Evolutionary conservation across 495 filamentous ascomycete species (phyloP), one percentile per base, ranked within the genome.

Genomic region (Coniosporium apollinis): DNA sequence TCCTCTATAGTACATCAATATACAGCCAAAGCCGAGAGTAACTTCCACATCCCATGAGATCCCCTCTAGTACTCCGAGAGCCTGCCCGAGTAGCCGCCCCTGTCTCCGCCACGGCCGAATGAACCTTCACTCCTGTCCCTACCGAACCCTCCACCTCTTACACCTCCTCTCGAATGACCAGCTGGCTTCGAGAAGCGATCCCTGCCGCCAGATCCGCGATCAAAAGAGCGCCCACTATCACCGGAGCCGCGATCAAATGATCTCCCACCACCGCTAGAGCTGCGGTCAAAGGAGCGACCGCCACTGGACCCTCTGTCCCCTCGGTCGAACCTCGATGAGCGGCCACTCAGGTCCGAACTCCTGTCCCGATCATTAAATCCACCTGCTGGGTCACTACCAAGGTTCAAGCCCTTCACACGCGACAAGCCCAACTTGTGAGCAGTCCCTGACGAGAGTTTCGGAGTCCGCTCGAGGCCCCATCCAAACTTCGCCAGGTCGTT

Each of bases 401-500:
- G 45, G 34, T 61, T 57, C 16, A 77, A 29, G 3, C 72, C 70
- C 3, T 50, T 43, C 6, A 67, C 30, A 1, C 49, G 30, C 0
- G 24, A 15, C 0, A 76, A 48, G 15, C 67, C 61, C 22, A 79
- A 48, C 42, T 64, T 69, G 3, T 35, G 14, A 1, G 58, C 64
- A 14, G 70, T 11, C n/a, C 28, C 44, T 1, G 44, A 41, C 9
- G 48, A 30, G 6, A 92, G 44, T 2, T 41, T 40, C 1, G 83
- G 83, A 7, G 68, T 62, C 36, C 63, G 39, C 0, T 55, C 36
- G 60, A 80, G 59, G 7, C 75, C 72, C 62, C 74, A 82, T 2
- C 70, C 74, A 22, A 68, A 55, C 16, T 54, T 50, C 28, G 67
- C 60, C 48, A 74, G 65, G n/a, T 67, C 51, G 52, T 86, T 84